Conservation (phyloP, 345 rosid species). For the Turnera subulata region DNA sequence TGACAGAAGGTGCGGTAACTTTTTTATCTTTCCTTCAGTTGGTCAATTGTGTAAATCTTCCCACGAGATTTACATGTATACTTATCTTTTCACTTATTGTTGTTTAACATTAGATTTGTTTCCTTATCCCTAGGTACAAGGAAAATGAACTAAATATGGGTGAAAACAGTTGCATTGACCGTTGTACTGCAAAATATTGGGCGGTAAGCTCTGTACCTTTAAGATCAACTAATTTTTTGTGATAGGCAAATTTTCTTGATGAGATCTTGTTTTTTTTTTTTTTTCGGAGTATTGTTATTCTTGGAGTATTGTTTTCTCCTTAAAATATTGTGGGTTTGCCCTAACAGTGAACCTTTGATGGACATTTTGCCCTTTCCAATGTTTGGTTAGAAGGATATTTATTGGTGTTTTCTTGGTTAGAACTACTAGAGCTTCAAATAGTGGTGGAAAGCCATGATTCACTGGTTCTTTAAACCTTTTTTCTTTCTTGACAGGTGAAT, state of each 20-base stretch:
- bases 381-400: no score
- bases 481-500: constrained; percentile 57
- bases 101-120: neutral
- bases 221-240: no score
- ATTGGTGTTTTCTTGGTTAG: no score
- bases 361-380: no score
- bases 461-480: neutral
- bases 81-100: neutral
- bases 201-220: constrained; percentile 42
- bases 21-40: constrained; percentile 3
- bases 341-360: no score
- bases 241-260: no score
- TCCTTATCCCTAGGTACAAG: constrained; percentile 58
- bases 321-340: no score
- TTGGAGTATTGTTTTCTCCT: no score
- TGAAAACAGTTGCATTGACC: constrained; percentile 97
- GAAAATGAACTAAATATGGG: constrained; percentile 97
- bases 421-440: neutral
- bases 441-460: neutral
- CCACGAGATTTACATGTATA: neutral
- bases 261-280: no score
- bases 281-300: no score
- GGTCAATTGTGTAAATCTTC: neutral
- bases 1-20: constrained; percentile 66
- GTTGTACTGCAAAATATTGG: constrained; percentile 95